Conservation (phyloP, 371 early-diverging fungal genomes). For the Rhizopus stolonifer region DNA sequence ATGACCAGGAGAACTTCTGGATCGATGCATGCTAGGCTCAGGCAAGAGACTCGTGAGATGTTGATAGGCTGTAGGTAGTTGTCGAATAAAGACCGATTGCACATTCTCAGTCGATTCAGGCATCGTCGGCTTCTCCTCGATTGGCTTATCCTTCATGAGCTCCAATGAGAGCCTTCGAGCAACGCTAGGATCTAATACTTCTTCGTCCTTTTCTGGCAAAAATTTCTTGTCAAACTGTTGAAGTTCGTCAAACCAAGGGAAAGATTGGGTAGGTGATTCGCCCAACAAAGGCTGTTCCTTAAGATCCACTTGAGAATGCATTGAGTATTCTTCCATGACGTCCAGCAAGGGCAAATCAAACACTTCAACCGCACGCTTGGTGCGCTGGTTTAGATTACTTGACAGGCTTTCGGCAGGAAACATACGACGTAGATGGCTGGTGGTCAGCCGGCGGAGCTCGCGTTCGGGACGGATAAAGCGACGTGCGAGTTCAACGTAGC, state of each 20-base stretch:
- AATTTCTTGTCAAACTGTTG: slow-evolving; percentile 27
- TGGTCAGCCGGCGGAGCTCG: slow-evolving; percentile 60
- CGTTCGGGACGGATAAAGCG: slow-evolving; percentile 76
- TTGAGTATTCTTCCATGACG: slow-evolving; percentile 29
- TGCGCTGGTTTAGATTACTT: slow-evolving; percentile 34
- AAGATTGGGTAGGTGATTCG: slow-evolving; percentile 28
- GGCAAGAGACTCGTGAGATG: slow-evolving; percentile 31
- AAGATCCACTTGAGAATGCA: slow-evolving; percentile 10
- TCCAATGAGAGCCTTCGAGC: slow-evolving; percentile 61
- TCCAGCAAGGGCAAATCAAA: slow-evolving; percentile 46
- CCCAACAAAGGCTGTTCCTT: slow-evolving; percentile 24
- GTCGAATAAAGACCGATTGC: slow-evolving; percentile 14
- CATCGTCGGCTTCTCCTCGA: slow-evolving; percentile 13
- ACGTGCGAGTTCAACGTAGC: slow-evolving; percentile 73
- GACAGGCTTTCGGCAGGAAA: slow-evolving; percentile 49
- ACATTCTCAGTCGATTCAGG: slow-evolving; percentile 1
- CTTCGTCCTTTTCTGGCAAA: slow-evolving; percentile 12
- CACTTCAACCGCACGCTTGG: slow-evolving; percentile 38
- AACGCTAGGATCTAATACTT: slow-evolving; percentile 41
- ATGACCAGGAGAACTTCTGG: slow-evolving; percentile 32
- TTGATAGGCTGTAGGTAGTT: slow-evolving; percentile 27
- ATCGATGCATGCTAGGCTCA: slow-evolving; percentile 22
- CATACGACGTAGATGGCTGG: slow-evolving; percentile 62
- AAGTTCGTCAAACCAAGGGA: slow-evolving; percentile 28
- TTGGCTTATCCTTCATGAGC: slow-evolving; percentile 55